Evolutionary conservation across 176 grass and related monocot species (phyloP).

Genomic region (Rhynchospora breviuscula): DNA sequence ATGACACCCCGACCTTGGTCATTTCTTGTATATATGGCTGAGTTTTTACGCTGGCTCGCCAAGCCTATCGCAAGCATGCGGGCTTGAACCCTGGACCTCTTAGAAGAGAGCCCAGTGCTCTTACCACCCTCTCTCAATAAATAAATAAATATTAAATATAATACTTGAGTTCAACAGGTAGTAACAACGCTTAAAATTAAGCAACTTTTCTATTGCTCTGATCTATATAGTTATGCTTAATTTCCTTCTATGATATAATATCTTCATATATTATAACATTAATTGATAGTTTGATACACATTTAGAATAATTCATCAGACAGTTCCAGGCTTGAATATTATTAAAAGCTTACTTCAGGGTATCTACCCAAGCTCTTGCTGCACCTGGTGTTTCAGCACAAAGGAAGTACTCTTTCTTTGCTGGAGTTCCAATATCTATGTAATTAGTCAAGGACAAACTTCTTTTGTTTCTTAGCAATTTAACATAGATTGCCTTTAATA

Average conservation of each 20-base stretch:
- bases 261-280: neutral
- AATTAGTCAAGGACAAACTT: slow-evolving; percentile 43
- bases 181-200: neutral
- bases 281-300: neutral
- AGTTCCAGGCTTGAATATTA: neutral
- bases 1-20: too few relatives aligned
- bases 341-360: slow-evolving; percentile 68
- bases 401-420: slow-evolving; percentile 84
- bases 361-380: slow-evolving; percentile 82
- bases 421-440: slow-evolving; percentile 86
- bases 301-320: too few relatives aligned
- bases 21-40: too few relatives aligned
- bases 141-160: neutral
- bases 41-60: too few relatives aligned
- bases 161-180: neutral
- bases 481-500: neutral
- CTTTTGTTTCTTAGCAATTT: neutral
- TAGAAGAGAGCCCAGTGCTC: too few relatives aligned
- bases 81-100: too few relatives aligned
- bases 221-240: slow-evolving; percentile 7
- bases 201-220: neutral
- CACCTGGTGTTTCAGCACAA: slow-evolving; percentile 72
- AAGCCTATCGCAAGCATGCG: too few relatives aligned
- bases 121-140: neutral
- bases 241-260: neutral